phyloP scores from a whole-genome alignment of 164 flowering plant genomes.

The Cinnamomum chago region DNA sequence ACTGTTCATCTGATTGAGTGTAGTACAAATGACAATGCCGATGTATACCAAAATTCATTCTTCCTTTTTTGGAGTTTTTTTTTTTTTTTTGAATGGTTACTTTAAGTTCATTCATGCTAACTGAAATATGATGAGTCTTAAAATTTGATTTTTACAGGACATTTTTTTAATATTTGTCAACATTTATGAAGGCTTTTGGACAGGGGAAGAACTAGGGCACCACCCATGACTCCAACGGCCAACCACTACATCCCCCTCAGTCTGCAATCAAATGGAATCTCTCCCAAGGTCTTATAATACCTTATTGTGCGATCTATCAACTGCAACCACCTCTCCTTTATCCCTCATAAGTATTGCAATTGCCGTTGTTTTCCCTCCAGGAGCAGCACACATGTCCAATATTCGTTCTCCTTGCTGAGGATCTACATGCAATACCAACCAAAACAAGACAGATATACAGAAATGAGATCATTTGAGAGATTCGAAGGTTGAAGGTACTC shows the following conservation, averaged over 20 bases:
- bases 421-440: conserved; percentile 34
- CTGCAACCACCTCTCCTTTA: conserved; percentile 81
- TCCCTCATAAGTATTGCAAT: conserved; percentile 93
- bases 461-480: neutral
- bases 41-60: too few relatives aligned
- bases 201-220: neutral
- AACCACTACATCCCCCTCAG: neutral
- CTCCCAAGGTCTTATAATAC: conserved; percentile 23
- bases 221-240: neutral
- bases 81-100: too few relatives aligned
- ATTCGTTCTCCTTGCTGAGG: conserved; percentile 84
- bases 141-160: too few relatives aligned
- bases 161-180: too few relatives aligned
- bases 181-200: too few relatives aligned
- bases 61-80: too few relatives aligned
- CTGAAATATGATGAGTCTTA: too few relatives aligned
- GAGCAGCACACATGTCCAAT: conserved; percentile 99
- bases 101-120: too few relatives aligned
- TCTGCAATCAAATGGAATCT: neutral
- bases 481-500: neutral
- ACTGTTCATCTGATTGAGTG: too few relatives aligned
- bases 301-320: conserved; percentile 97
- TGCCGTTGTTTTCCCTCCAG: conserved; percentile 98
- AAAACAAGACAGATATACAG: neutral
- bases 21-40: too few relatives aligned